A percentile compares a stretch with the other conserved stretches of the same genome.
Evolutionary conservation across 140 eudicot species (phyloP).

Genomic region (Anethum foeniculum): DNA sequence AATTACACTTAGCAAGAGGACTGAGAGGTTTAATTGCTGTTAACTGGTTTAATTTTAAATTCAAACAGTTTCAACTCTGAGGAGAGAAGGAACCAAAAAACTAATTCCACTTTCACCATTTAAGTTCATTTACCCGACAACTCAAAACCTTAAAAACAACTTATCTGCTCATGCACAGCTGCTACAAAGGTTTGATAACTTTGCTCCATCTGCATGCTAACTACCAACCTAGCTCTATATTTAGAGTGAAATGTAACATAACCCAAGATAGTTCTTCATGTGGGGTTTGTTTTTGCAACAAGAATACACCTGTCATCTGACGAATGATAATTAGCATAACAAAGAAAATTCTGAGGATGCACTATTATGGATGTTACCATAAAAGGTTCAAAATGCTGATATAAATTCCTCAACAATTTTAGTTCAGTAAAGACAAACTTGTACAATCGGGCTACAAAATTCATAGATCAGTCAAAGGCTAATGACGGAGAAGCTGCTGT

Average conservation of each 20-base stretch:
- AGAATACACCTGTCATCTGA: neutral
- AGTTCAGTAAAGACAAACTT: constrained; percentile 8
- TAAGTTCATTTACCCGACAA: neutral
- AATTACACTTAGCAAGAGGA: neutral
- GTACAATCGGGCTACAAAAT: constrained; percentile 13
- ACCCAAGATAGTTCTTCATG: neutral
- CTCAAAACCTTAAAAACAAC: neutral
- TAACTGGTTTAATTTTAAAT: neutral
- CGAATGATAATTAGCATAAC: neutral
- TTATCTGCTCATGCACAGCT: neutral
- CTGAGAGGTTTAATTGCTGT: neutral
- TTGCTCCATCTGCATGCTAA: neutral
- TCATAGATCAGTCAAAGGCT: neutral
- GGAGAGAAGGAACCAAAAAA: too few species aligned
- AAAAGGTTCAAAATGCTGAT: constrained; percentile 19
- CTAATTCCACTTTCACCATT: neutral
- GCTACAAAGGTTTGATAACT: neutral
- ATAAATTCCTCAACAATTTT: constrained; percentile 10
- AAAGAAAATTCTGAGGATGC: constrained; percentile 15
- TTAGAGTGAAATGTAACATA: neutral
- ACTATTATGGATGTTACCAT: constrained; percentile 20
- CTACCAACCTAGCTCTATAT: neutral
- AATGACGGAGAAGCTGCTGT: constrained; percentile 7
- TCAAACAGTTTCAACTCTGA: neutral
- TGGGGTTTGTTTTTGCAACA: neutral